These are phyloP conservation scores for Fusarium coffeatum DNA, from an alignment of 2,329 filamentous ascomycete species.

Conservation along the genomic window DNA sequence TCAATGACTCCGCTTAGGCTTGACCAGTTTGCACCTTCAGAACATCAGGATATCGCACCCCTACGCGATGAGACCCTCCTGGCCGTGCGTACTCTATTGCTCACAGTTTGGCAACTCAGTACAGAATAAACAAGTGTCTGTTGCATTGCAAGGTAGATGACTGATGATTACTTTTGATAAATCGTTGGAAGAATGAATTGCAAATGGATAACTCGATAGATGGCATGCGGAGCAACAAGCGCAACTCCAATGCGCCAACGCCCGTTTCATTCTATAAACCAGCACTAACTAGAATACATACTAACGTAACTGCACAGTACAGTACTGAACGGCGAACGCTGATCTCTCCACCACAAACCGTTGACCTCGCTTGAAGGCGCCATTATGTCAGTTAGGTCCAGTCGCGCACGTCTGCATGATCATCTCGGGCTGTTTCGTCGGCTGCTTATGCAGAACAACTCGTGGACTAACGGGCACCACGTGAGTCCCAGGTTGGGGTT, in stretches of 20 bases:
- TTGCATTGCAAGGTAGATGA: not conserved
- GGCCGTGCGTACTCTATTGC: conserved; percentile 9
- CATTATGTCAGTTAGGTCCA: conserved; percentile 42
- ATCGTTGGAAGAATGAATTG: not conserved
- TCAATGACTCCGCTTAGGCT: conserved; percentile 20
- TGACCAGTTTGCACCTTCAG: conserved; percentile 5
- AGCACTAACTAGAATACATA: not conserved
- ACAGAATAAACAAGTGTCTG: conserved; percentile 5
- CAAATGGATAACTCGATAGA: not conserved
- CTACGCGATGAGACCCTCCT: conserved; percentile 27
- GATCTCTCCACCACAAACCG: conserved; percentile 35
- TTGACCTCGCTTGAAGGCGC: conserved; percentile 13
- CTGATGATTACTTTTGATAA: not conserved
- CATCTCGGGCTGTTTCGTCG: conserved; percentile 8
- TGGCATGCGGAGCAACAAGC: not conserved
- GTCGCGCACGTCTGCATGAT: conserved; percentile 31
- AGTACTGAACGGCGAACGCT: not conserved
- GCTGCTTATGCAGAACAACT: conserved; percentile 14
- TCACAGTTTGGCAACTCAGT: conserved; percentile 1
- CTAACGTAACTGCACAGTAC: not conserved
- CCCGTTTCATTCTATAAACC: not conserved
- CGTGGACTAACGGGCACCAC: conserved; percentile 35
- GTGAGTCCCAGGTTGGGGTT: conserved; percentile 30
- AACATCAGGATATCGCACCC: conserved; percentile 13
- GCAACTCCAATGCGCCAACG: not conserved